phyloP scores from a whole-genome alignment of 2,329 filamentous ascomycete species.

The Lachnellula suecica region DNA sequence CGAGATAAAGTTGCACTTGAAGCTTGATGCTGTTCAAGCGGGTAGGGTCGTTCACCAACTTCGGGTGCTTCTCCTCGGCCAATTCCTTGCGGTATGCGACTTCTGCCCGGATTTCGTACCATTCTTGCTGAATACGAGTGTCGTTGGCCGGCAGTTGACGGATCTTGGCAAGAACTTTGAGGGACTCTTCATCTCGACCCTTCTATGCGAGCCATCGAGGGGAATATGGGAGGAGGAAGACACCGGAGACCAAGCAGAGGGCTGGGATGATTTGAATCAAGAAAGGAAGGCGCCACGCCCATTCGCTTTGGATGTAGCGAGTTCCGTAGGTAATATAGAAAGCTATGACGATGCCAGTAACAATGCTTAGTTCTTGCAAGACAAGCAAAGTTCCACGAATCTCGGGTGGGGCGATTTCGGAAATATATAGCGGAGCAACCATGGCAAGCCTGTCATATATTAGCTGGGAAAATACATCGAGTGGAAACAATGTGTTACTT shows the following conservation, averaged over 20 bases:
- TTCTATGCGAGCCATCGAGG: conserved; percentile 39
- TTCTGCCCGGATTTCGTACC: conserved; percentile 45
- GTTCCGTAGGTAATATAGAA: conserved; percentile 45
- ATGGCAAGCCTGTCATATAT: conserved; percentile 41
- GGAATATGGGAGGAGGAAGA: conserved; percentile 46
- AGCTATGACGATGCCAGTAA: conserved; percentile 41
- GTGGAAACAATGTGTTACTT: neutral
- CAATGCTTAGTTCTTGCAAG: conserved; percentile 45
- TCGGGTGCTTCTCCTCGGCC: conserved; percentile 39
- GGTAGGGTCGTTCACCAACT: conserved; percentile 5
- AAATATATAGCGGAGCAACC: conserved; percentile 45
- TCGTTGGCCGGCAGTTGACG: conserved; percentile 49
- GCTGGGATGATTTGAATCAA: conserved; percentile 28
- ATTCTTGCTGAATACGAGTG: conserved; percentile 49
- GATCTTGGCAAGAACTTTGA: conserved; percentile 48
- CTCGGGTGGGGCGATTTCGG: conserved; percentile 46
- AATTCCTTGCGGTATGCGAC: conserved; percentile 34
- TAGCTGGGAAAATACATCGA: conserved; percentile 35
- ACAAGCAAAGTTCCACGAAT: conserved; percentile 28
- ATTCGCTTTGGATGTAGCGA: conserved; percentile 33
- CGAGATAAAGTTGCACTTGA: neutral
- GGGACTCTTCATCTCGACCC: conserved; percentile 47
- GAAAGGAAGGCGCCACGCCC: conserved; percentile 35
- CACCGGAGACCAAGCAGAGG: conserved; percentile 37
- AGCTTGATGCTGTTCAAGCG: neutral